These are phyloP conservation scores for Coniochaeta hoffmannii DNA, from an alignment of 2,329 filamentous ascomycete species.

Conservation along the genomic window DNA sequence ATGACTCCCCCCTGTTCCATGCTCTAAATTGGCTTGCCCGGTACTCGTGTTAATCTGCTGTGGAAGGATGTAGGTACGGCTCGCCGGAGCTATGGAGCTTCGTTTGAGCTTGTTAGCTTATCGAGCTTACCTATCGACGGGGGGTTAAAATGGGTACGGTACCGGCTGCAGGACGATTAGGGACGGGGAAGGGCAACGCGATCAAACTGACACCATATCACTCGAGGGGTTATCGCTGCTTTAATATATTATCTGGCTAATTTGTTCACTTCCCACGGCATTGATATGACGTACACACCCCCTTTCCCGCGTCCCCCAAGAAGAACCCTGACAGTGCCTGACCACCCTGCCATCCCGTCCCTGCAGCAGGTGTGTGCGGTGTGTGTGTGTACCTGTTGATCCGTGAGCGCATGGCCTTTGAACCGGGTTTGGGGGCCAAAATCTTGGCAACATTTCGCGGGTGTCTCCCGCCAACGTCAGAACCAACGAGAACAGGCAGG, in stretches of 20 bases:
- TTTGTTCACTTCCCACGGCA: slow-evolving; percentile 10
- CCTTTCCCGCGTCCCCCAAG: slow-evolving; percentile 2
- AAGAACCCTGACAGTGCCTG: not conserved
- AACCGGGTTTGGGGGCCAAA: slow-evolving; percentile 15
- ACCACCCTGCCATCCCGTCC: not conserved
- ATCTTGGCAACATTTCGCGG: not conserved
- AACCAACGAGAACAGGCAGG: no score
- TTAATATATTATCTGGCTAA: slow-evolving; percentile 13
- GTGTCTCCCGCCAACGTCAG: not conserved
- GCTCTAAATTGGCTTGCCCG: slow-evolving; percentile 8
- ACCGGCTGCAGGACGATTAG: not conserved
- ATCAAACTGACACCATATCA: slow-evolving; percentile 3
- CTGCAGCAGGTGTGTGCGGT: no score
- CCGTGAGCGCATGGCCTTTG: slow-evolving; percentile 3
- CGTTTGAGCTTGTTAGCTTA: not conserved
- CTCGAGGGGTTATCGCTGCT: not conserved
- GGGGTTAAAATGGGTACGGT: not conserved
- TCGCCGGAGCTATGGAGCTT: slow-evolving; percentile 5
- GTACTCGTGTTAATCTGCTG: slow-evolving; percentile 5
- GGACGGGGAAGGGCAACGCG: not conserved
- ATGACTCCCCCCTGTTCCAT: slow-evolving; percentile 6
- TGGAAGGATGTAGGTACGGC: not conserved
- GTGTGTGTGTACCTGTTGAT: no score
- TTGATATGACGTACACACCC: slow-evolving; percentile 9
- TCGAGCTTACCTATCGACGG: not conserved